Conservation (phyloP, 768 basidiomycete species). For the Suillus alpinus region DNA sequence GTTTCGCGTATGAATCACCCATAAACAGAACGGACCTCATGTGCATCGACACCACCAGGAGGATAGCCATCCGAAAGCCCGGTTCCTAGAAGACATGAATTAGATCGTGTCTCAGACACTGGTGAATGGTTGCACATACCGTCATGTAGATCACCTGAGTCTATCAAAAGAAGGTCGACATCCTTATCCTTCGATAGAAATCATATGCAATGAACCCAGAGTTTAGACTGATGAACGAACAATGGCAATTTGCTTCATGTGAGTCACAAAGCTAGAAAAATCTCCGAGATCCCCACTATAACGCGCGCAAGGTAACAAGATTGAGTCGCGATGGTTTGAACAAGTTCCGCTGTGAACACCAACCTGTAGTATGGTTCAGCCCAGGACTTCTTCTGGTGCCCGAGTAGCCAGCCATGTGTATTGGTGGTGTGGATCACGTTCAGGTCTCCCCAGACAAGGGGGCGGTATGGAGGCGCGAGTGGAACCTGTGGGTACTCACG, state of each 20-base stretch:
- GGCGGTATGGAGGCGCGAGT: slow-evolving; percentile 60
- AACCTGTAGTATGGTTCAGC: slow-evolving; percentile 77
- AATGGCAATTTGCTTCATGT: slow-evolving; percentile 74
- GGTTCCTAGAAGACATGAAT: slow-evolving; percentile 47
- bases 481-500: slow-evolving; percentile 39
- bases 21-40: too few relatives aligned
- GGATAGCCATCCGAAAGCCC: slow-evolving; percentile 78
- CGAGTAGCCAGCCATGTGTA: slow-evolving; percentile 78
- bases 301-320: not conserved
- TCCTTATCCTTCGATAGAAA: slow-evolving; percentile 42
- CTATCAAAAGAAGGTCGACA: too few relatives aligned
- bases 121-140: slow-evolving; percentile 31
- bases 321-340: not conserved
- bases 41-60: slow-evolving; percentile 64
- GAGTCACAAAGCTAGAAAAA: slow-evolving; percentile 77
- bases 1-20: too few relatives aligned
- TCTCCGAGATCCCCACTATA: slow-evolving; percentile 68
- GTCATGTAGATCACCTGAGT: slow-evolving; percentile 74
- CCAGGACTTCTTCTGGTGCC: slow-evolving; percentile 71
- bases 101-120: not conserved
- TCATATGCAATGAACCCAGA: not conserved
- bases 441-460: slow-evolving; percentile 84
- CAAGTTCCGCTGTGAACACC: slow-evolving; percentile 11
- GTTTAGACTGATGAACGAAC: slow-evolving; percentile 30
- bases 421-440: slow-evolving; percentile 88